These are phyloP conservation scores for Spathaspora sp. DNA, from an alignment of 1,139 yeast species.

Conservation along the genomic window DNA sequence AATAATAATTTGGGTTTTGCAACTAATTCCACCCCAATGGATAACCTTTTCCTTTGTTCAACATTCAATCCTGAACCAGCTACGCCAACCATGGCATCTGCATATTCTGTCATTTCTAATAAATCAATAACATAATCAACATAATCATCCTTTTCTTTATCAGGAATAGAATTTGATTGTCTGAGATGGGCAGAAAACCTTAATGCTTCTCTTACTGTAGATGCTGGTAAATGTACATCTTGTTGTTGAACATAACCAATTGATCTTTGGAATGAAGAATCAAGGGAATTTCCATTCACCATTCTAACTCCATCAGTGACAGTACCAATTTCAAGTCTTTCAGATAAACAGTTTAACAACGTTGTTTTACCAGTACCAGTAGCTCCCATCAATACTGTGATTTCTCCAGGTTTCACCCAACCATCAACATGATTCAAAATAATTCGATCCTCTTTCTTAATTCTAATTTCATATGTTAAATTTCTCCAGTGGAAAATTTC, in stretches of 20 bases:
- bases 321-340: conserved; percentile 35
- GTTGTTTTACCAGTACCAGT: conserved; percentile 41
- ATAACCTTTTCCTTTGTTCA: conserved; percentile 36
- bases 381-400: conserved; percentile 33
- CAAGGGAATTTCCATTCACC: conserved; percentile 36
- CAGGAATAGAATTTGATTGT: conserved; percentile 30
- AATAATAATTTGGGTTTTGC: conserved; percentile 39
- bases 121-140: conserved; percentile 38
- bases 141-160: conserved; percentile 32
- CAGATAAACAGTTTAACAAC: conserved; percentile 33
- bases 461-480: conserved; percentile 69
- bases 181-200: conserved; percentile 36
- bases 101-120: conserved; percentile 33
- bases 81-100: conserved; percentile 42
- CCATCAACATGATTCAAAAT: conserved; percentile 74
- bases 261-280: conserved; percentile 38
- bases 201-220: conserved; percentile 40
- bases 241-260: conserved; percentile 45
- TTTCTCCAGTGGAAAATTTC: conserved; percentile 80
- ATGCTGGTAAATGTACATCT: conserved; percentile 36
- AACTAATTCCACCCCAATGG: conserved; percentile 41
- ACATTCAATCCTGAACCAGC: conserved; percentile 42
- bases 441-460: conserved; percentile 62
- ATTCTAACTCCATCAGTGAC: conserved; percentile 36
- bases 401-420: conserved; percentile 43